Evolutionary conservation across 768 basidiomycete genomes (phyloP), one percentile per base, ranked within the genome.

Genomic region (Lactarius sp.): DNA sequence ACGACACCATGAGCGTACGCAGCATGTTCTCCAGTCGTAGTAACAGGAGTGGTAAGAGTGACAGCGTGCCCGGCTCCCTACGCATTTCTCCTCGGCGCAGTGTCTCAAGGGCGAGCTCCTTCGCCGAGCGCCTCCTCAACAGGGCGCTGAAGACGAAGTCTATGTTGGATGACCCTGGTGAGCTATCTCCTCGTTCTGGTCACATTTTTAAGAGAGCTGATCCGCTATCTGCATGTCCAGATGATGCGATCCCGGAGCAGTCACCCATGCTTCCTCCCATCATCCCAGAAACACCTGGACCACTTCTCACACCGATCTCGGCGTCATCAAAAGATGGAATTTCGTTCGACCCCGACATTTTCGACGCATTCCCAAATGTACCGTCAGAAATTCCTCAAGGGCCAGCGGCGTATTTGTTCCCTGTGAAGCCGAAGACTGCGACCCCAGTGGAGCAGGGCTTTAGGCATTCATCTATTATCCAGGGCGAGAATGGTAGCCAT

Each of bases 291-390:
- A 33, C 68, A 53, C 56, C 68, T 0, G 79, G 60, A 36, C 54
- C 73, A 77, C 61, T 84, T 82, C 4, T 72, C 76, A 73, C 80
- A 36, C 60, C 75, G 6, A 42, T 54, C 18, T 71, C 77, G 42
- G 77, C 78, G 2, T 77, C 69, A 61, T 50, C 75, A 42, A 58
- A 50, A 71, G 64, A 75, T 77, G 66, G 83, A 77, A 83, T 75
- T 55, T 79, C 31, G 1, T 60, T 89, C 49, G 85, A 86, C 69
- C 76, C 77, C 64, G 81, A 81, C 12, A 73, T 88, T 27, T 87
- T 85, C 66, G 87, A 89, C 62, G 81, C 86, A 7, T 90, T 90
- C 73, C 89, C 89, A 27, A 81, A 81, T 39, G 87, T 90, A 6
- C 88, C 88, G 1, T 76, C 79, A 52, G 77, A 76, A 18, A 72